phyloP scores from a whole-genome alignment of 78 protist genomes.

The Parvularia atlantis region DNA sequence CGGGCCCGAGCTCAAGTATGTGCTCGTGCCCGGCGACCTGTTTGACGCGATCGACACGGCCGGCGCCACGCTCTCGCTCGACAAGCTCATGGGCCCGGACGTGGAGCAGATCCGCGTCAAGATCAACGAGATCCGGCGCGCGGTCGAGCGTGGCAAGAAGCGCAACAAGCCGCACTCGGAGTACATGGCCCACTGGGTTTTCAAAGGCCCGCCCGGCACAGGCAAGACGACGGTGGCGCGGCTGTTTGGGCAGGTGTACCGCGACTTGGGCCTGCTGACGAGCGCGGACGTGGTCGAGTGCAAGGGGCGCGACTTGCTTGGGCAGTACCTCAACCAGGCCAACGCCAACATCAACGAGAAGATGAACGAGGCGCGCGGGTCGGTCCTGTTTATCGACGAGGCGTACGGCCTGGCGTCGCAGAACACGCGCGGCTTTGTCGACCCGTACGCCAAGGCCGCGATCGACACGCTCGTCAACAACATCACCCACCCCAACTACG shows the following conservation, averaged over 20 bases:
- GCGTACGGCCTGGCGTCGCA: conserved; percentile 24
- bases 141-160: background rate
- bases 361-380: conserved; percentile 12
- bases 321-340: conserved; percentile 27
- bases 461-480: background rate
- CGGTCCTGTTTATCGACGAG: conserved; percentile 47
- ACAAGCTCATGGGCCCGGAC: background rate
- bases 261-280: conserved; percentile 8
- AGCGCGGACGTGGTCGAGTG: conserved; percentile 2
- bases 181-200: background rate
- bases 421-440: no score
- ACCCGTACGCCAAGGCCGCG: background rate
- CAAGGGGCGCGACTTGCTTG: conserved; percentile 6
- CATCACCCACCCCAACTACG: background rate
- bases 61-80: background rate
- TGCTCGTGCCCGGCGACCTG: background rate
- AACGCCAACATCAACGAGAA: conserved; percentile 1
- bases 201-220: conserved; percentile 23
- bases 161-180: background rate
- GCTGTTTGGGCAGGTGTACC: background rate
- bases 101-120: background rate
- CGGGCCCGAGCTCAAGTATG: background rate
- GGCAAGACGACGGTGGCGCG: conserved; percentile 50
- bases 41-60: background rate
- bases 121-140: background rate